These are phyloP conservation scores for Russula abietina DNA, from an alignment of 768 basidiomycete genomes.

Conservation along the genomic window DNA sequence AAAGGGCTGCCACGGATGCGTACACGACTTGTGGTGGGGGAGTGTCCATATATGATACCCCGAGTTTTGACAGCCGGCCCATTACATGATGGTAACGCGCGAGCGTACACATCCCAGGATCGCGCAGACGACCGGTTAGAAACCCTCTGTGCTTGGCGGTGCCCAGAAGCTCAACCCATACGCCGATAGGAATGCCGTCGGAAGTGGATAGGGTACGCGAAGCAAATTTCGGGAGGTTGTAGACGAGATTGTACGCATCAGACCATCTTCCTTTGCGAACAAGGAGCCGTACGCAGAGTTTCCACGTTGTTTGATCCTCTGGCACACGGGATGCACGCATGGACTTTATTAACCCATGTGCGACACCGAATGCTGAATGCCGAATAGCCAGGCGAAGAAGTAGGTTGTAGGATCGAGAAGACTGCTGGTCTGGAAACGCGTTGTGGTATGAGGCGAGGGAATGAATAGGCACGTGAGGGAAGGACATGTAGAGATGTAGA, in stretches of 20 bases:
- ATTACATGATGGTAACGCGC: constrained; percentile 18
- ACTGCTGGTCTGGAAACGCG: constrained; percentile 31
- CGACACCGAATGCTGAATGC: constrained; percentile 43
- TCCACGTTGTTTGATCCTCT: constrained; percentile 49
- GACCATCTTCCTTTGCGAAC: constrained; percentile 53
- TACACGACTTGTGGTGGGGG: constrained; percentile 15
- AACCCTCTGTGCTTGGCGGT: constrained; percentile 36
- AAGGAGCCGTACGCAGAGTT: constrained; percentile 51
- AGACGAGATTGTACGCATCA: constrained; percentile 42
- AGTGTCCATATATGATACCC: not conserved
- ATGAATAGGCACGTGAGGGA: constrained; percentile 30
- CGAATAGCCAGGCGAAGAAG: constrained; percentile 47
- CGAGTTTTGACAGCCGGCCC: constrained; percentile 10
- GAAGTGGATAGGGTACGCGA: constrained; percentile 6
- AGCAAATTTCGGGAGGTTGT: not conserved
- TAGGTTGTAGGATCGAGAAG: constrained; percentile 41
- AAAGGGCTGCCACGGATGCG: constrained; percentile 14
- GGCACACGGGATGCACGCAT: constrained; percentile 43
- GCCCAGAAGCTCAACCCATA: constrained; percentile 62
- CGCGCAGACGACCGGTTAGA: constrained; percentile 16
- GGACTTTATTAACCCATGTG: constrained; percentile 38
- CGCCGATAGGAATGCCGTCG: constrained; percentile 33
- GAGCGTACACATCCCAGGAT: constrained; percentile 17
- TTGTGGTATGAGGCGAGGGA: constrained; percentile 49
- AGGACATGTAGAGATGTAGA: constrained; percentile 19